Evolutionary conservation across 2,329 filamentous ascomycete species (phyloP), one percentile per base, ranked within the genome.

Genomic region (Drechmeria coniospora): DNA sequence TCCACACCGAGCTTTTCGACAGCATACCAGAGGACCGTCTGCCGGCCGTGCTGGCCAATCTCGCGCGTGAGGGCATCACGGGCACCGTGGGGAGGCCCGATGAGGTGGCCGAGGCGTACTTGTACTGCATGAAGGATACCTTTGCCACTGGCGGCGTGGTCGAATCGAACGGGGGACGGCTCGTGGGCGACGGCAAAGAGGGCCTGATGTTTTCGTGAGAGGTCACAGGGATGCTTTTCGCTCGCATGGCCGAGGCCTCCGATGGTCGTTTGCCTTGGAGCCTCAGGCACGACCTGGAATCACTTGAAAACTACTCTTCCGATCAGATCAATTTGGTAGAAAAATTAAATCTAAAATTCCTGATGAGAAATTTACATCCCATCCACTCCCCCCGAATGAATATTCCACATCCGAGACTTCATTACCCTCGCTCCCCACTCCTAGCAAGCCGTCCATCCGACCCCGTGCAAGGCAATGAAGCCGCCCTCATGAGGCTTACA

Each of bases 1-100:
- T 67, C 0, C 45, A 58, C 21, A 72, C 68, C 5, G 56, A 58
- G 23, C 29, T 64, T 17, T 41, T 47, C 26, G 28, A 38, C 29
- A 27, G 21, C 1, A 33, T 42, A 6, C 33, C 40, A 1, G 8
- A 34, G 21, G 41, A 40, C 8, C 9, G 24, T 2, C 30, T 39
- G 17, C 29, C 29, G 9, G 17, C 8, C 2, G 29, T 33, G 13
- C 15, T 43, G 21, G 31, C 39, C 6, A 29, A 8, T 0, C 35
- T 39, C 17, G 32, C 28, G 22, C 36, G 28, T 23, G 35, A 39
- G 8, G 27, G 31, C 18, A 27, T 45, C 8, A 37, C 39, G 4
- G 34, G 36, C 2, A 44, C 37, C 2, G 32, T 46, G 3, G 53
- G 46, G 1, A 41, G 39, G 15, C 46, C 54, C 0, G 52, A 57